Percentiles rank a stretch among this genome's conserved stretches.
Conservation (phyloP, 106 monocot genomes). For the Narthecium ossifragum region DNA sequence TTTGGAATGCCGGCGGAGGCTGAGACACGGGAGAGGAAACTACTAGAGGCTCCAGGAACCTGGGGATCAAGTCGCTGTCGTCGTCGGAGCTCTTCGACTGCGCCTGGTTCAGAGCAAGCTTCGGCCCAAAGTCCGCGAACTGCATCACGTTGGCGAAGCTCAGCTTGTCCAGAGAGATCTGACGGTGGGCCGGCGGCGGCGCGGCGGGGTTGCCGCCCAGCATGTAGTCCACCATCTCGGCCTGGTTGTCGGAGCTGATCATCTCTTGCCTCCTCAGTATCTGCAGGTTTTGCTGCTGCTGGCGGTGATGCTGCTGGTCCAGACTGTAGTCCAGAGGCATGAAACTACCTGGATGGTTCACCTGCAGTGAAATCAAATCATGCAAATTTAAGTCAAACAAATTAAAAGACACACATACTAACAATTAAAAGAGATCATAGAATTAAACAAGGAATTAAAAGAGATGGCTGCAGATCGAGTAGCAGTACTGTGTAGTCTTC, state of each 20-base stretch:
- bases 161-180: slow-evolving; percentile 35
- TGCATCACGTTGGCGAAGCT: slow-evolving; percentile 86
- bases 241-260: slow-evolving; percentile 6
- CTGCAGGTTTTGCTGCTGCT: background rate
- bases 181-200: slow-evolving; percentile 6
- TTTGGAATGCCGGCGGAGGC: background rate
- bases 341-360: slow-evolving; percentile 1
- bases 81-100: slow-evolving; percentile 26
- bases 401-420: background rate
- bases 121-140: slow-evolving; percentile 74
- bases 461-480: background rate
- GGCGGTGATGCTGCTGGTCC: background rate
- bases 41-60: background rate
- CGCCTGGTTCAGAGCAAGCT: slow-evolving; percentile 32
- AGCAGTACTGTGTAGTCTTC: background rate
- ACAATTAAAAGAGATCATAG: too few relatives aligned
- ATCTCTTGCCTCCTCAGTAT: background rate
- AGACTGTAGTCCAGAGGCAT: background rate
- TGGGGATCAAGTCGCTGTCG: slow-evolving; percentile 29
- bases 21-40: background rate
- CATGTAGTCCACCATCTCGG: slow-evolving; percentile 66
- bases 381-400: background rate
- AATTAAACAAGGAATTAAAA: background rate
- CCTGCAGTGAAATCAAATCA: background rate
- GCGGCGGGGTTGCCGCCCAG: slow-evolving; percentile 26